Conservation (phyloP, 805 yeast genomes). For the Saccharomyces cerevisiae region DNA sequence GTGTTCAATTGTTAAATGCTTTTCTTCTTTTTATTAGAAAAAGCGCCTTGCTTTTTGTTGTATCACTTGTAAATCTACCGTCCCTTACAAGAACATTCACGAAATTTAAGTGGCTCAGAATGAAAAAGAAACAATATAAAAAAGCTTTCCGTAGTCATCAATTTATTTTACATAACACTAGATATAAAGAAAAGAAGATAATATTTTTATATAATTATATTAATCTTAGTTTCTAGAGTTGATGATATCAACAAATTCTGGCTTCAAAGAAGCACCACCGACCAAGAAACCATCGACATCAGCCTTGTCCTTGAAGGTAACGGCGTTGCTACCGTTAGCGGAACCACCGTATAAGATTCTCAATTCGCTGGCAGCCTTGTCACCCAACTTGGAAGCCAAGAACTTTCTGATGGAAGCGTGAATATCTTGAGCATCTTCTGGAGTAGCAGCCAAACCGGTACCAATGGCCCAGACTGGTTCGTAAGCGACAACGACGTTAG, state of each 20-base stretch:
- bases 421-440: slow-evolving; percentile 94
- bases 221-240: slow-evolving; percentile 66
- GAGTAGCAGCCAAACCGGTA: slow-evolving; percentile 97
- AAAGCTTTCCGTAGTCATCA: slow-evolving; percentile 1
- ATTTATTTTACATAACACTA: neutral
- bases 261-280: slow-evolving; percentile 98
- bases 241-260: slow-evolving; percentile 93
- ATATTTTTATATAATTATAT: slow-evolving; percentile 1
- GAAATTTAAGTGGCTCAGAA: neutral
- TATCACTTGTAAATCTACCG: too few species aligned
- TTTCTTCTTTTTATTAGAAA: too few species aligned
- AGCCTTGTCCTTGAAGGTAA: slow-evolving; percentile 79
- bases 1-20: too few species aligned
- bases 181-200: neutral
- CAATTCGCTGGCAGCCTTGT: slow-evolving; percentile 61
- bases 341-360: slow-evolving; percentile 98
- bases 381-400: slow-evolving; percentile 70
- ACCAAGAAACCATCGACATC: slow-evolving; percentile 98
- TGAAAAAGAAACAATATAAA: neutral
- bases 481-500: slow-evolving; percentile 88
- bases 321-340: slow-evolving; percentile 90
- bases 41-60: too few species aligned
- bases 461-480: slow-evolving; percentile 99
- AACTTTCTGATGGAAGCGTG: slow-evolving; percentile 82
- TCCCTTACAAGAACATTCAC: too few species aligned